phyloP scores from a whole-genome alignment of 495 filamentous ascomycete genomes.

The Mytilinidion resinicola region DNA sequence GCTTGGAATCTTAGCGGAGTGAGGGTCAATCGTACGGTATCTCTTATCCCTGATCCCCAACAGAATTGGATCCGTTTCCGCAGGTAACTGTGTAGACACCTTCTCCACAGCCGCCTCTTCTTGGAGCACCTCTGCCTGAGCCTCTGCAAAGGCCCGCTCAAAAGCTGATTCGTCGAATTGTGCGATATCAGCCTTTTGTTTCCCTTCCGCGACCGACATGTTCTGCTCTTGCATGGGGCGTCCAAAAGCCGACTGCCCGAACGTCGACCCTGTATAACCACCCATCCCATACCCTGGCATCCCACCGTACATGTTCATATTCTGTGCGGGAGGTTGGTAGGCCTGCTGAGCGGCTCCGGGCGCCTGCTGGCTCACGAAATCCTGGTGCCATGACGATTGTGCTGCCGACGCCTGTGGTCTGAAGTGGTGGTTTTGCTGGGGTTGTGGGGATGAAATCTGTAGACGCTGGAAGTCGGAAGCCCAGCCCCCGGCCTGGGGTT shows the following conservation, averaged over 20 bases:
- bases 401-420: slow-evolving; percentile 16
- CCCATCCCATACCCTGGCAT: slow-evolving; percentile 17
- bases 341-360: slow-evolving; percentile 4
- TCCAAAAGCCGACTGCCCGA: background rate
- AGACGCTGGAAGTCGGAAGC: slow-evolving; percentile 39
- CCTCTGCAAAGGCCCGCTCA: slow-evolving; percentile 53
- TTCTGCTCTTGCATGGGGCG: slow-evolving; percentile 1
- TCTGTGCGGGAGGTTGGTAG: background rate
- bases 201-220: slow-evolving; percentile 19
- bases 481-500: slow-evolving; percentile 29
- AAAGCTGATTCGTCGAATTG: slow-evolving; percentile 58
- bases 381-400: slow-evolving; percentile 31
- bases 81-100: background rate
- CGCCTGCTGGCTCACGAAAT: slow-evolving; percentile 26
- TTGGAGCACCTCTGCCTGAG: slow-evolving; percentile 25
- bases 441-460: slow-evolving; percentile 23
- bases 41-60: slow-evolving; percentile 15
- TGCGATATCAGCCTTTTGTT: slow-evolving; percentile 17
- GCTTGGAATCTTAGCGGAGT: too few relatives aligned
- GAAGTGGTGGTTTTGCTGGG: slow-evolving; percentile 18
- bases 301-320: slow-evolving; percentile 10
- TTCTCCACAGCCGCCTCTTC: background rate
- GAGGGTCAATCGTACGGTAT: background rate
- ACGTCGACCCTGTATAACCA: slow-evolving; percentile 6
- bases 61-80: slow-evolving; percentile 17